A percentile compares a stretch with the other conserved stretches of the same genome.
Evolutionary conservation across 257 asterid genomes (phyloP).

Genomic region (Solanum neorickii): DNA sequence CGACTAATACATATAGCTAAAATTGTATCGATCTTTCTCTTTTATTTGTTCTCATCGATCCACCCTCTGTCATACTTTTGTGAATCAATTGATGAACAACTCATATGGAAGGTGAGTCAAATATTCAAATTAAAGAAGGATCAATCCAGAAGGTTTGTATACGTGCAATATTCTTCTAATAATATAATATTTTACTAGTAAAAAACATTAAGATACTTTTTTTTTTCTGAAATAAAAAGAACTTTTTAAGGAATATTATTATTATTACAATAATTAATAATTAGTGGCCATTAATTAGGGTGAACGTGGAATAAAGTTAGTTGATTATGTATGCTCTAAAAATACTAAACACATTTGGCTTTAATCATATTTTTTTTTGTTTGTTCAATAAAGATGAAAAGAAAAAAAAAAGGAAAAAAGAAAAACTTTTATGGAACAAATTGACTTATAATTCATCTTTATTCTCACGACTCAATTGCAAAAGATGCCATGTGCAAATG

Average conservation of each 20-base stretch:
- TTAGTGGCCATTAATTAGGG: neutral
- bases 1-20: neutral
- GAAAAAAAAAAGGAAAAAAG: neutral
- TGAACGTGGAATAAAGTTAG: neutral
- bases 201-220: neutral
- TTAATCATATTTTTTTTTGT: neutral
- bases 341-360: neutral
- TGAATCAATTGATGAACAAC: neutral
- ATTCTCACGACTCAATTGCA: neutral
- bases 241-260: neutral
- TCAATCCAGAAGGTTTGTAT: neutral
- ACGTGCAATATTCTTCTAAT: neutral
- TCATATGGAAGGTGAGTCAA: neutral
- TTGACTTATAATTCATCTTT: neutral
- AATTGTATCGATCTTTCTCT: neutral
- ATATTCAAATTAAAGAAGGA: neutral
- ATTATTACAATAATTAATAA: neutral
- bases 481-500: neutral
- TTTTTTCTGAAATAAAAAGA: neutral
- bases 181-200: neutral
- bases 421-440: neutral
- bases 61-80: neutral
- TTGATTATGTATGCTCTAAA: neutral
- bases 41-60: fast-evolving
- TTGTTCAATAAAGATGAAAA: neutral